A percentile compares a stretch with the other conserved stretches of the same genome.
phyloP scores from a whole-genome alignment of 2,329 filamentous ascomycete genomes.

The Neoascochyta sp. region DNA sequence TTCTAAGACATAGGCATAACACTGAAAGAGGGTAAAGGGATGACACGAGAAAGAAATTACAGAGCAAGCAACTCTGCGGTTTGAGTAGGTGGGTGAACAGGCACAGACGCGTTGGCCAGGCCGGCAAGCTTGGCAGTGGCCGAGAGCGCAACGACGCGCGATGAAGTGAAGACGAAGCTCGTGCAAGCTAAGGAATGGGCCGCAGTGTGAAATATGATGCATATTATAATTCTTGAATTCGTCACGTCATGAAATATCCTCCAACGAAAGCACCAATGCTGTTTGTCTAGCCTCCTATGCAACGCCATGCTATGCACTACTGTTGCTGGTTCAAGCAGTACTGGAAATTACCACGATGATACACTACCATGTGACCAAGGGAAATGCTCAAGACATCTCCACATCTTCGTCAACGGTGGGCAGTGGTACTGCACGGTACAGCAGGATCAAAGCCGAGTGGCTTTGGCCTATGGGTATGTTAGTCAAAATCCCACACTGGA shows the following conservation, averaged over 20 bases:
- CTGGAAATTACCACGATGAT: too few species aligned
- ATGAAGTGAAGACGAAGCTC: conserved; percentile 17
- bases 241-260: conserved; percentile 15
- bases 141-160: conserved; percentile 14
- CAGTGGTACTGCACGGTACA: conserved; percentile 72
- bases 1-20: conserved; percentile 8
- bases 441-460: conserved; percentile 75
- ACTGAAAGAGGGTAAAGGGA: conserved; percentile 2
- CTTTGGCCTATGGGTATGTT: conserved; percentile 55
- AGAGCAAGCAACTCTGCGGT: not conserved
- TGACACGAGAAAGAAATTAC: conserved; percentile 4
- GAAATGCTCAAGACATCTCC: conserved; percentile 28
- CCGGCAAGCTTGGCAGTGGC: conserved; percentile 11
- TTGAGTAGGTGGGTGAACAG: not conserved
- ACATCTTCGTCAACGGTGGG: conserved; percentile 53
- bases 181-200: conserved; percentile 1
- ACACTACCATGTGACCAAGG: too few species aligned
- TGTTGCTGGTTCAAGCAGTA: conserved; percentile 6
- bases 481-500: conserved; percentile 6
- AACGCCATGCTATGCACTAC: conserved; percentile 26
- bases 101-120: not conserved
- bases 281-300: conserved; percentile 25
- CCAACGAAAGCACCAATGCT: conserved; percentile 10
- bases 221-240: conserved; percentile 12
- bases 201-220: conserved; percentile 1